Conservation (phyloP, 768 basidiomycete genomes). For the Lactarius indigo region DNA sequence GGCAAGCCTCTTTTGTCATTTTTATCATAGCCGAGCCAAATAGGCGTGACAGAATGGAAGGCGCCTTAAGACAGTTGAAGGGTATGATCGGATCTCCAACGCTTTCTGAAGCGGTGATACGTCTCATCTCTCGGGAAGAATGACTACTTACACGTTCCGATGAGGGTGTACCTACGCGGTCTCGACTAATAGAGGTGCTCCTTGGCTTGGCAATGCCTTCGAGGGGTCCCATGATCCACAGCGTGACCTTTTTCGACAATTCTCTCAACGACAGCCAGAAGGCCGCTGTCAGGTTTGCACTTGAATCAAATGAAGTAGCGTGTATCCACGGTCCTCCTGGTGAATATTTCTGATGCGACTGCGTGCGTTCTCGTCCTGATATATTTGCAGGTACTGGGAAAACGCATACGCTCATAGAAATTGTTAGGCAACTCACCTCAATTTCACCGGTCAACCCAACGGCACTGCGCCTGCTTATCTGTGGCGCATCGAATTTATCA, state of each 20-base stretch:
- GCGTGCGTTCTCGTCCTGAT: neutral
- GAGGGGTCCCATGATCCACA: constrained; percentile 33
- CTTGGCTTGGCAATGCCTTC: constrained; percentile 60
- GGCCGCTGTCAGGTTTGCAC: constrained; percentile 76
- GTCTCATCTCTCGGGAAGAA: neutral
- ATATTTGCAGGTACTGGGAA: constrained; percentile 73
- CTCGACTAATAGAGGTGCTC: constrained; percentile 61
- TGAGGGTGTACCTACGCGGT: constrained; percentile 35
- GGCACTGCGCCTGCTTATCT: constrained; percentile 70
- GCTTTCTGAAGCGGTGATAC: constrained; percentile 16
- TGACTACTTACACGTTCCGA: neutral
- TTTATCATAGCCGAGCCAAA: neutral
- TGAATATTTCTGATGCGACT: constrained; percentile 24
- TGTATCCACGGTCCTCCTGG: constrained; percentile 99
- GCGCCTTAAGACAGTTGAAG: constrained; percentile 67
- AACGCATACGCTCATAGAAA: constrained; percentile 92
- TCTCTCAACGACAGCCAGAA: constrained; percentile 82
- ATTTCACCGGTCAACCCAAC: constrained; percentile 45
- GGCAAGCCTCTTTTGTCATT: constrained; percentile 39
- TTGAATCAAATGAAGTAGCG: constrained; percentile 77
- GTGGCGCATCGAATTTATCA: constrained; percentile 91
- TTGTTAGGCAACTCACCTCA: constrained; percentile 78
- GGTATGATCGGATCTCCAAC: constrained; percentile 34
- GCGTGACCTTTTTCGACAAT: constrained; percentile 67
- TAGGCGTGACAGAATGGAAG: constrained; percentile 67